A percentile compares a stretch with the other conserved stretches of the same genome.
Evolutionary conservation across 2,329 filamentous ascomycete genomes (phyloP).

Genomic region (Chaetomium olivaceum): DNA sequence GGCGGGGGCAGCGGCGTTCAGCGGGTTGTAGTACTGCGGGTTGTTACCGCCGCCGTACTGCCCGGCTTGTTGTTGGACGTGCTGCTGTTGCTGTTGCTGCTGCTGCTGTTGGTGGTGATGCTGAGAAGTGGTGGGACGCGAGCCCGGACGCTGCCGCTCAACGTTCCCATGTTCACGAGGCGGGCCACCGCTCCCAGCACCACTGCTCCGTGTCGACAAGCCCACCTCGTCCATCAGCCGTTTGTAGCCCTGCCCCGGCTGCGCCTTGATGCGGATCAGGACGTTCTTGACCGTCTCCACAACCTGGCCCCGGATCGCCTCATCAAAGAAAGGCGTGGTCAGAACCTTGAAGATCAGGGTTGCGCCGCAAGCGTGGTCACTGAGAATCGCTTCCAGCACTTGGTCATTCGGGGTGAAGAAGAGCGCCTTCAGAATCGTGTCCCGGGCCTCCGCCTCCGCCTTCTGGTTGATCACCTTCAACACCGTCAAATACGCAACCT

Average conservation of each 20-base stretch:
- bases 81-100: slow-evolving; percentile 33
- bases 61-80: slow-evolving; percentile 29
- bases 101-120: slow-evolving; percentile 34
- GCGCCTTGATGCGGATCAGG: slow-evolving; percentile 84
- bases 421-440: slow-evolving; percentile 83
- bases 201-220: slow-evolving; percentile 65
- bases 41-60: slow-evolving; percentile 30
- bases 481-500: slow-evolving; percentile 95
- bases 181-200: slow-evolving; percentile 42
- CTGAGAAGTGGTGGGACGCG: slow-evolving; percentile 53
- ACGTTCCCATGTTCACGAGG: slow-evolving; percentile 47
- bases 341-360: slow-evolving; percentile 98
- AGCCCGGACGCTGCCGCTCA: slow-evolving; percentile 57
- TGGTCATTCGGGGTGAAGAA: slow-evolving; percentile 91
- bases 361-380: slow-evolving; percentile 86
- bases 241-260: slow-evolving; percentile 95
- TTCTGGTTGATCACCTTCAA: slow-evolving; percentile 99
- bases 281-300: slow-evolving; percentile 91
- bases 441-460: slow-evolving; percentile 86
- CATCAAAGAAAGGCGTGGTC: slow-evolving; percentile 96
- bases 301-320: slow-evolving; percentile 82
- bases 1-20: slow-evolving; percentile 45
- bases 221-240: slow-evolving; percentile 98
- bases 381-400: slow-evolving; percentile 84
- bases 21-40: slow-evolving; percentile 56